A percentile compares a stretch with the other conserved stretches of the same genome.
These are phyloP conservation scores for Mucor mucedo DNA, from an alignment of 371 early-diverging fungal species.

Conservation along the genomic window DNA sequence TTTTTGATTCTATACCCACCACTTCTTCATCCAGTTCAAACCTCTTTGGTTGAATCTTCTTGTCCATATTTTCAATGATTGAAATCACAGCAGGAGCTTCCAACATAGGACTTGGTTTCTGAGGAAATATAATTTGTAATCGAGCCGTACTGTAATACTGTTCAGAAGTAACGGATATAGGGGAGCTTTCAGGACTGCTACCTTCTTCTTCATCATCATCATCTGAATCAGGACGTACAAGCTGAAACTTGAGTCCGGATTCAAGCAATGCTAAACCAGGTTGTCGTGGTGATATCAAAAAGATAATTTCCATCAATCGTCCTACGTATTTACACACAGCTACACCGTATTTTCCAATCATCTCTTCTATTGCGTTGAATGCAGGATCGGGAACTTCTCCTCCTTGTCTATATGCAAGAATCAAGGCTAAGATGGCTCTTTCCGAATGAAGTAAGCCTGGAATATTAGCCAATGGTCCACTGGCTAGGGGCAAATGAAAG, in stretches of 20 bases:
- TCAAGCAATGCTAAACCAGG: constrained; percentile 30
- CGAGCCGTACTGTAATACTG: constrained; percentile 9
- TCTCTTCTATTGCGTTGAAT: constrained; percentile 24
- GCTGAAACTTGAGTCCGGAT: constrained; percentile 21
- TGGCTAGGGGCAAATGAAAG: constrained; percentile 55
- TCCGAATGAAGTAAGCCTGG: constrained; percentile 54
- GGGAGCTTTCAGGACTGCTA: background rate
- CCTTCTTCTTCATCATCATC: constrained; percentile 17
- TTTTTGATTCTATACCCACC: background rate
- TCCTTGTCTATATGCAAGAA: constrained; percentile 53
- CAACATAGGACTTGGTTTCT: constrained; percentile 16
- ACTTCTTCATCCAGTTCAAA: constrained; percentile 27
- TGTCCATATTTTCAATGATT: constrained; percentile 31
- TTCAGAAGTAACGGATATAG: constrained; percentile 4
- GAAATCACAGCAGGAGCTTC: constrained; percentile 33
- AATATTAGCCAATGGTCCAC: constrained; percentile 52
- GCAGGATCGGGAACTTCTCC: constrained; percentile 40
- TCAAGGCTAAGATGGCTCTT: constrained; percentile 52
- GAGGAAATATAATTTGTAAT: constrained; percentile 19
- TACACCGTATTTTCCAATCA: constrained; percentile 30
- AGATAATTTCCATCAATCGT: constrained; percentile 35
- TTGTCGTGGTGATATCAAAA: constrained; percentile 31
- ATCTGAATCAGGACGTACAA: constrained; percentile 7
- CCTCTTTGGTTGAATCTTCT: constrained; percentile 29
- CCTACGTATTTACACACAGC: constrained; percentile 37